These are phyloP conservation scores for Trichoderma asperelloides DNA, from an alignment of 495 filamentous ascomycete genomes.

Conservation along the genomic window DNA sequence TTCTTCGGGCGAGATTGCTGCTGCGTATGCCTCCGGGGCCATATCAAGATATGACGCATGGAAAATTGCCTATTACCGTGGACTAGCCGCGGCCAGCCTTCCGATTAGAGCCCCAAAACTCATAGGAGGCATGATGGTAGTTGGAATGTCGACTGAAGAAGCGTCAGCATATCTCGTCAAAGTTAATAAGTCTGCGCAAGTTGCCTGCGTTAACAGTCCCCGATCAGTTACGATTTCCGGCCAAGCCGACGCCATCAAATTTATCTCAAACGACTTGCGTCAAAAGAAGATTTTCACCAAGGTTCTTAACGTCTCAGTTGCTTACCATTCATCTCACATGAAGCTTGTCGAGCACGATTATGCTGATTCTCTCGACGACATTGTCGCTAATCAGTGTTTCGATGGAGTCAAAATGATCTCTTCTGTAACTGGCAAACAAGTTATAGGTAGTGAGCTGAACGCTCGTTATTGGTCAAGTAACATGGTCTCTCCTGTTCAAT, in stretches of 20 bases:
- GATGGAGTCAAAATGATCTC: slow-evolving; percentile 29
- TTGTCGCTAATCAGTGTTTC: slow-evolving; percentile 12
- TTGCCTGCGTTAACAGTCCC: slow-evolving; percentile 44
- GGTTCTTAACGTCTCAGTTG: slow-evolving; percentile 27
- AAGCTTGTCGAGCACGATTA: slow-evolving; percentile 29
- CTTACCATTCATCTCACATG: slow-evolving; percentile 41
- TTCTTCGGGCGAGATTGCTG: slow-evolving; percentile 52
- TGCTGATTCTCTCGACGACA: slow-evolving; percentile 15
- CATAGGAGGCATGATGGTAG: slow-evolving; percentile 36
- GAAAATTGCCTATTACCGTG: slow-evolving; percentile 38
- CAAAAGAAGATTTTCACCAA: slow-evolving; percentile 25
- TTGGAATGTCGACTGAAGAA: slow-evolving; percentile 22
- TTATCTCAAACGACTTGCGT: slow-evolving; percentile 19
- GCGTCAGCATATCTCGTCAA: slow-evolving; percentile 23
- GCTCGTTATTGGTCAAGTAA: slow-evolving; percentile 31
- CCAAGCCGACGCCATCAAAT: slow-evolving; percentile 25
- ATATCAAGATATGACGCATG: slow-evolving; percentile 38
- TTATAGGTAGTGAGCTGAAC: slow-evolving; percentile 7
- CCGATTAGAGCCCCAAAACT: slow-evolving; percentile 13
- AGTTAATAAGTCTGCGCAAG: slow-evolving; percentile 17
- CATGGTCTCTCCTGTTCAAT: slow-evolving; percentile 31
- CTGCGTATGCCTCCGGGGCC: slow-evolving; percentile 35
- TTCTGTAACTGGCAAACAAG: slow-evolving; percentile 24
- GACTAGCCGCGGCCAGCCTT: slow-evolving; percentile 19
- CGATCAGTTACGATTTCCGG: slow-evolving; percentile 39